phyloP scores from a whole-genome alignment of 1,139 yeast genomes.

The Nakaseomyces nivariensis region DNA sequence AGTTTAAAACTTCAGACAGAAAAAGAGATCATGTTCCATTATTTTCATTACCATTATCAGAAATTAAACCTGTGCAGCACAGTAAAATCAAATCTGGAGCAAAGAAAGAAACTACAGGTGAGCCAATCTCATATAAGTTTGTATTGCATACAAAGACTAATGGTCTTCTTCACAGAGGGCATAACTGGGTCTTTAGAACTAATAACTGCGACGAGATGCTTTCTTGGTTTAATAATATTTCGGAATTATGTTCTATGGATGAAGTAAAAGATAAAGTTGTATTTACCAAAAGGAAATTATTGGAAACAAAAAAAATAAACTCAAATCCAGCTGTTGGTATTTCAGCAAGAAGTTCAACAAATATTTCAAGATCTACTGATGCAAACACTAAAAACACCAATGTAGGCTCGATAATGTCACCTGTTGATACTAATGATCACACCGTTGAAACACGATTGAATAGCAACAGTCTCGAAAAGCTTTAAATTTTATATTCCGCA shows the following conservation, averaged over 20 bases:
- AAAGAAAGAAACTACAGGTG: conserved; percentile 29
- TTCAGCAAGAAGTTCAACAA: conserved; percentile 4
- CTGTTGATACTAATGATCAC: conserved; percentile 4
- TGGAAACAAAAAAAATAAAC: conserved; percentile 10
- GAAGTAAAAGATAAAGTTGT: conserved; percentile 22
- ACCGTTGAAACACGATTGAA: background rate
- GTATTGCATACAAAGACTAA: conserved; percentile 23
- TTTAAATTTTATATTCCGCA: background rate
- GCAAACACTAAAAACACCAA: conserved; percentile 2
- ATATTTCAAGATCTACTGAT: conserved; percentile 2
- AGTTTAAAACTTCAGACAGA: conserved; percentile 76
- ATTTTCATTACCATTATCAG: conserved; percentile 73
- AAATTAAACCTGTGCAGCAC: conserved; percentile 76
- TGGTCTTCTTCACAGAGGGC: conserved; percentile 63
- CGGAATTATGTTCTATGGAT: conserved; percentile 37
- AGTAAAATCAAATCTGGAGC: conserved; percentile 59
- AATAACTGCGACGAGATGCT: conserved; percentile 71
- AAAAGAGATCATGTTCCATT: conserved; percentile 79
- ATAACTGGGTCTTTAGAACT: conserved; percentile 88
- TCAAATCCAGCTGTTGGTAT: background rate
- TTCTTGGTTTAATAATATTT: conserved; percentile 75
- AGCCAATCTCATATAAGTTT: conserved; percentile 2
- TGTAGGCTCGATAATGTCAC: conserved; percentile 3
- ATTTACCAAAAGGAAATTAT: conserved; percentile 16
- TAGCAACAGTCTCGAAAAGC: background rate